Evolutionary conservation across 73 alveolate genomes (phyloP).

Genomic region (Durusdinium trenchii): DNA sequence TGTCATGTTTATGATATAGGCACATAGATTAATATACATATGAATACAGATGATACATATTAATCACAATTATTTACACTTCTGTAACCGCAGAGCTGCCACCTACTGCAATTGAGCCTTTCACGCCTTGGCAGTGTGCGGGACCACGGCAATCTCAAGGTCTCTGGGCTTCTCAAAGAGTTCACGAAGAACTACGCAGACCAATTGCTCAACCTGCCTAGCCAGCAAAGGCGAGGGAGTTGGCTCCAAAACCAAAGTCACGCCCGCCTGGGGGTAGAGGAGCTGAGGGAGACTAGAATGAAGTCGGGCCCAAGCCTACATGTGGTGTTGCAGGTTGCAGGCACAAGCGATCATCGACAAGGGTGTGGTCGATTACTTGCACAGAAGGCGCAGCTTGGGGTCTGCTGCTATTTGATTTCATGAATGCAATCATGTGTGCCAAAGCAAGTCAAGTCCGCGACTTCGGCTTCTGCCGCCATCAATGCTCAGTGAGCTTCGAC

Average conservation of each 20-base stretch:
- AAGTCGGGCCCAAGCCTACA: no score
- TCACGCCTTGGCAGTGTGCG: background rate
- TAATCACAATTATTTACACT: no score
- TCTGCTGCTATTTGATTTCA: no score
- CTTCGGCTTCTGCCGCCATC: no score
- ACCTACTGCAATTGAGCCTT: background rate
- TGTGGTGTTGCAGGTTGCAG: conserved; percentile 59
- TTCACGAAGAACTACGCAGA: conserved; percentile 68
- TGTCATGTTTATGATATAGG: no score
- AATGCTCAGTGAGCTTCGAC: background rate
- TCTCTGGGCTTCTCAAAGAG: conserved; percentile 25
- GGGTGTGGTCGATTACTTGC: conserved; percentile 73
- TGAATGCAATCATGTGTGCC: background rate
- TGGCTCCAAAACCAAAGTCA: no score
- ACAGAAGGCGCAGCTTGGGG: conserved; percentile 13
- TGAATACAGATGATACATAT: no score
- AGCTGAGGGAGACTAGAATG: no score
- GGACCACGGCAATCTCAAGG: background rate
- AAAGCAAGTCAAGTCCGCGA: background rate
- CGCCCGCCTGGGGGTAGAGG: no score
- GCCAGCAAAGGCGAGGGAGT: conserved; percentile 53
- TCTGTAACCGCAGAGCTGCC: background rate
- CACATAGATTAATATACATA: no score
- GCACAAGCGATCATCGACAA: conserved; percentile 70
- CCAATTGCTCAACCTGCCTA: background rate